phyloP scores from a whole-genome alignment of 106 monocot genomes.

The Dendrobium officinale region DNA sequence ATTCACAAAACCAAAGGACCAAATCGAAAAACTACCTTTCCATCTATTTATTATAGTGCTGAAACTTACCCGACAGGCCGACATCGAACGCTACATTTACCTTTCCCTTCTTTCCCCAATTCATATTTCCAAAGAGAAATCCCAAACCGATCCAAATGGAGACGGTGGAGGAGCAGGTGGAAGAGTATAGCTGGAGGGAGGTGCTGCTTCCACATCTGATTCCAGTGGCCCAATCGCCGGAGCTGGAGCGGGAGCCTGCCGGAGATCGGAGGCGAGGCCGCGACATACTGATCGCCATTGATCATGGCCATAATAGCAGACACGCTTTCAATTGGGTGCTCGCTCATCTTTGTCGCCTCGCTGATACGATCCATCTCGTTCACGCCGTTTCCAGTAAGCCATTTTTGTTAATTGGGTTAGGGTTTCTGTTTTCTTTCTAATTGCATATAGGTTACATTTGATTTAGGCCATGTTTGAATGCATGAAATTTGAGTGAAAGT shows the following conservation, averaged over 20 bases:
- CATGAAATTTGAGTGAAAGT: background rate
- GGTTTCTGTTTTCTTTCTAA: background rate
- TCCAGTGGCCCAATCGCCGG: constrained; percentile 43
- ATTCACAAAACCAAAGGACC: too few species aligned
- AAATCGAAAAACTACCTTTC: background rate
- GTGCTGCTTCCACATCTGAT: constrained; percentile 64
- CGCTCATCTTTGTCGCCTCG: constrained; percentile 77
- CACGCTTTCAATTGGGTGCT: constrained; percentile 83
- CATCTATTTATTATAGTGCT: background rate
- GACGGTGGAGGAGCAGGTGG: constrained; percentile 51
- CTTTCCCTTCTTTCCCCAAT: background rate
- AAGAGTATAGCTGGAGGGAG: constrained; percentile 77
- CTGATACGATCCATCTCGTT: constrained; percentile 84
- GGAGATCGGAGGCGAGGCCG: constrained; percentile 64
- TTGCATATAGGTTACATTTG: background rate
- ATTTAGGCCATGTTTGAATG: background rate
- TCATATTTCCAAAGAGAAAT: background rate
- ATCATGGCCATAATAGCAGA: constrained; percentile 61
- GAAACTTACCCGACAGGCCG: background rate
- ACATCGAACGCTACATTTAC: background rate
- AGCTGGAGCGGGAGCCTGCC: constrained; percentile 38
- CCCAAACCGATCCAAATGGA: constrained; percentile 33
- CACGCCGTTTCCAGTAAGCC: constrained; percentile 62
- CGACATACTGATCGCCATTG: constrained; percentile 63
- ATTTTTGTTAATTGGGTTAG: background rate